A percentile compares a stretch with the other conserved stretches of the same genome.
These are phyloP conservation scores for Teunomyces kruisii DNA, from an alignment of 805 yeast species.

Conservation along the genomic window DNA sequence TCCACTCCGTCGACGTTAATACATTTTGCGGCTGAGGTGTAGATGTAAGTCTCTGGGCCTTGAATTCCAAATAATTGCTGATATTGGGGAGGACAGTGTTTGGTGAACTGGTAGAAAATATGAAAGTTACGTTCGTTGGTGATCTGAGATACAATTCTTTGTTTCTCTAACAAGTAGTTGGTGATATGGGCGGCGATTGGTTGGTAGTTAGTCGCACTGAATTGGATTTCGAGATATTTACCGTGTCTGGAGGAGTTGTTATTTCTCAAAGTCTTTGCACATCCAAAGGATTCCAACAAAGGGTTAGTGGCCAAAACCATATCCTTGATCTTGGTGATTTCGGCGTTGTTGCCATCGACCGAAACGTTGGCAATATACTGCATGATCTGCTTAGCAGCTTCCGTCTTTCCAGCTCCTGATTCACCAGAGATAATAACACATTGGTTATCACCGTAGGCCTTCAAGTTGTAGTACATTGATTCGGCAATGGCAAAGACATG, in stretches of 20 bases:
- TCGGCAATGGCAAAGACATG: constrained; percentile 98
- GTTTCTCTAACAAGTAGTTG: constrained; percentile 89
- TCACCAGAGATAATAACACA: constrained; percentile 98
- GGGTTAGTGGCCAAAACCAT: constrained; percentile 98
- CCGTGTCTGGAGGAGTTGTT: constrained; percentile 92
- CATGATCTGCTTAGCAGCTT: constrained; percentile 97
- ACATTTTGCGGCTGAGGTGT: constrained; percentile 85
- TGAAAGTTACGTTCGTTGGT: constrained; percentile 93
- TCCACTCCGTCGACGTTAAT: constrained; percentile 84
- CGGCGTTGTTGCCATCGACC: constrained; percentile 58
- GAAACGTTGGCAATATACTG: constrained; percentile 92
- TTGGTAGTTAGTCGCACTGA: constrained; percentile 68
- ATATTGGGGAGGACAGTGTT: constrained; percentile 81
- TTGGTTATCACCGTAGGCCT: constrained; percentile 90
- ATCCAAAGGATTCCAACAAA: constrained; percentile 84
- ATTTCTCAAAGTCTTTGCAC: constrained; percentile 89
- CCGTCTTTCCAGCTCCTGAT: constrained; percentile 97
- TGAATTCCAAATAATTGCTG: constrained; percentile 87
- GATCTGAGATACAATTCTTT: constrained; percentile 95
- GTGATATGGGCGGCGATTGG: constrained; percentile 97
- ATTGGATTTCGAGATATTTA: constrained; percentile 86
- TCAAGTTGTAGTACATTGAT: constrained; percentile 92
- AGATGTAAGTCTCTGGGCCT: constrained; percentile 87
- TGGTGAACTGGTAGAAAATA: constrained; percentile 93
- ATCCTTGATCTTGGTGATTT: constrained; percentile 85